Conservation (phyloP, 2,329 filamentous ascomycete species). For the Colletotrichum gloeosporioides region DNA sequence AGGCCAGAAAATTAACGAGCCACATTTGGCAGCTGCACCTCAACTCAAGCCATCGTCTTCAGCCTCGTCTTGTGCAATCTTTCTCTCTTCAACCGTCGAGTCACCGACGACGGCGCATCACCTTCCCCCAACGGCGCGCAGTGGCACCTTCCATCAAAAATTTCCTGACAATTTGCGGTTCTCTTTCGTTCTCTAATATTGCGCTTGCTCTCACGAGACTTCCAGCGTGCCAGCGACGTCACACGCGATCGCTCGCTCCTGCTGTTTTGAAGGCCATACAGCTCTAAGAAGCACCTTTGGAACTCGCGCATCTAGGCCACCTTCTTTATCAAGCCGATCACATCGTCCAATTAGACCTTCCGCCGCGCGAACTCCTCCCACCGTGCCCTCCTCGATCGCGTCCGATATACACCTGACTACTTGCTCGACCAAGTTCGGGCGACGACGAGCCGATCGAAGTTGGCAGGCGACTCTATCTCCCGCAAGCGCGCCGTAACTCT, state of each 20-base stretch:
- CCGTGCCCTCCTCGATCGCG: not conserved
- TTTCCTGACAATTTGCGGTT: not conserved
- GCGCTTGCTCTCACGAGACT: not conserved
- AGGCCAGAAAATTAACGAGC: constrained; percentile 11
- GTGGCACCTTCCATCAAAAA: not conserved
- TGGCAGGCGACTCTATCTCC: not conserved
- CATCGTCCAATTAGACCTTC: not conserved
- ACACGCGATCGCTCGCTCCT: not conserved
- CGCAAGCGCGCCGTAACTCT: constrained; percentile 1
- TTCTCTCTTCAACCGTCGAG: constrained; percentile 13
- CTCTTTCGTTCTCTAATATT: not conserved
- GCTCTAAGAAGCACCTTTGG: not conserved
- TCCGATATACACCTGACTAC: not conserved
- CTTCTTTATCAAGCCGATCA: not conserved
- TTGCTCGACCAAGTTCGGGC: not conserved
- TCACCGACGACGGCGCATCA: constrained; percentile 18
- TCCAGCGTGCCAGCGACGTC: not conserved
- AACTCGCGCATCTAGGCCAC: not conserved
- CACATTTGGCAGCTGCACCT: constrained; percentile 13
- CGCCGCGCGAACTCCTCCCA: not conserved
- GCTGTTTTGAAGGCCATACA: not conserved
- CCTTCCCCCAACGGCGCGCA: constrained; percentile 1
- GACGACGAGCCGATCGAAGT: not conserved
- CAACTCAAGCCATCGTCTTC: constrained; percentile 4
- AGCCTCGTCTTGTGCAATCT: constrained; percentile 22